A percentile compares a stretch with the other conserved stretches of the same genome.
Conservation (phyloP, 73 alveolate species). For the Diophrys appendiculata region DNA sequence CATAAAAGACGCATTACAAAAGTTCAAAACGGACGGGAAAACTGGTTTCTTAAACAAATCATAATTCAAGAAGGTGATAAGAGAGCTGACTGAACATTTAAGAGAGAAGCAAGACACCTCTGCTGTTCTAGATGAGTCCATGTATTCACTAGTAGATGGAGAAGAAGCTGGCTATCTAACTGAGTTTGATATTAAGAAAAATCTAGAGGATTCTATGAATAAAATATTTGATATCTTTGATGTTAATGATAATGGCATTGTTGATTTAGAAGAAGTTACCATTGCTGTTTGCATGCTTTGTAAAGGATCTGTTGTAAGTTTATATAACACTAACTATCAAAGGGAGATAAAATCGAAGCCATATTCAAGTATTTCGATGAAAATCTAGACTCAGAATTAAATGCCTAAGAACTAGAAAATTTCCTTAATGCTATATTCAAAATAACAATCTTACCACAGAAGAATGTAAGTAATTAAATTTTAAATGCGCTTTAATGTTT, state of each 20-base stretch:
- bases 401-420: background rate
- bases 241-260: slow-evolving; percentile 11
- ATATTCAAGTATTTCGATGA: slow-evolving; percentile 3
- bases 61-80: background rate
- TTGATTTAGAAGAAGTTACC: slow-evolving; percentile 9
- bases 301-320: slow-evolving; percentile 4
- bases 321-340: background rate
- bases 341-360: slow-evolving; percentile 12
- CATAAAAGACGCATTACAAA: background rate
- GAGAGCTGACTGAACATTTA: background rate
- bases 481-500: too few relatives aligned
- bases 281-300: slow-evolving; percentile 1
- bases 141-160: background rate
- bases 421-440: background rate
- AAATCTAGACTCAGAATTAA: background rate
- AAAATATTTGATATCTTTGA: slow-evolving; percentile 2
- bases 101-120: background rate
- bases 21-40: background rate
- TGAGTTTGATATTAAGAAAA: background rate
- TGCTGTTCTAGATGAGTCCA: too few relatives aligned
- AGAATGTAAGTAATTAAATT: too few relatives aligned
- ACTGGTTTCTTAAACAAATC: background rate
- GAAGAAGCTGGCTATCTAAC: background rate
- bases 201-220: background rate
- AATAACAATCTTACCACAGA: background rate